Base-by-base conservation (phyloP, 345 rosid species). In the Eucalyptus fibrosa region DNA sequence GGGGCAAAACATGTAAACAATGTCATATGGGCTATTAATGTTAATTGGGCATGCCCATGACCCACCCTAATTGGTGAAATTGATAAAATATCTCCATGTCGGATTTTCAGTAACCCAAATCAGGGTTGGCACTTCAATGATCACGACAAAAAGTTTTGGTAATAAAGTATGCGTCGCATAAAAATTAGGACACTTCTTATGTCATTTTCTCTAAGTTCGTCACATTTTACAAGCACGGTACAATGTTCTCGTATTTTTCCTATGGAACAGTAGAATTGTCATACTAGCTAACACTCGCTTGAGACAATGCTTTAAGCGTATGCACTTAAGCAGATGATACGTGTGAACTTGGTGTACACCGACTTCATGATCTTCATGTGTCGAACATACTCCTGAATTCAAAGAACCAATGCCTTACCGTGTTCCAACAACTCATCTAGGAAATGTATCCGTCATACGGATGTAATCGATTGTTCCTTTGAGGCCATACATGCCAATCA, bases 391-490 rank as follows among this genome's bases (percentile, higher is more conserved):
- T 30, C 77, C 19, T 4, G 72, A 65, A 65, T 16, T n/a, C 19
- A 65, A n/a, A 65, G 77, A 65, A 65, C 37, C 77, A 65, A 8
- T 65, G 37, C 37, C 77, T 15, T 15, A 7, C 15, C 32, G 10
- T 65, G 77, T 30, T 65, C 19, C 32, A 15, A 65, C 77, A n/a
- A 40, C 59, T 62, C 85, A 88, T 28, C 26, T 45, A 4, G 90
- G 90, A 60, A 89, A 60, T 7, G 24, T 13, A 18, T 87, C 90
- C 5, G 55, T 59, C 87, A 81, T 89, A 26, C 87, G 80, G 53
- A 89, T 32, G 65, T 89, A 85, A 59, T 89, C 77, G 19, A 83
- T 65, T 7, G 82, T 83, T 47, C 90, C 90, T 59, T 83, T 89
- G 50, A 89, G 87, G 69, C 90, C 82, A 40, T 83, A 59, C 44